Evolutionary conservation across 139 green algal genomes (phyloP).

Genomic region (Micractinium sp.): DNA sequence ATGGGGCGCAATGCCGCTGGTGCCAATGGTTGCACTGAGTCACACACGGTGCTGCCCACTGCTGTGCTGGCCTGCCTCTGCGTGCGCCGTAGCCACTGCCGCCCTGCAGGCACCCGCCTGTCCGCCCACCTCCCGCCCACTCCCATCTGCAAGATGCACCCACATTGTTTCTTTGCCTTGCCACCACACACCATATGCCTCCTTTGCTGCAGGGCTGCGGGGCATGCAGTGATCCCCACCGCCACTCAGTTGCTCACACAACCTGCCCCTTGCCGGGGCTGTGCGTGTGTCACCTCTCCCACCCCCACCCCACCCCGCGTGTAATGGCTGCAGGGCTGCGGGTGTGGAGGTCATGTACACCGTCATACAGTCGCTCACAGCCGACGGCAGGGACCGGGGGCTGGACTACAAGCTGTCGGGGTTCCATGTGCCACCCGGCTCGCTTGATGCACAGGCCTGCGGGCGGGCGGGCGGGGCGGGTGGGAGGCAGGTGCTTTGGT

Average conservation of each 20-base stretch:
- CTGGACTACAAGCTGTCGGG: slow-evolving; percentile 80
- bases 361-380: slow-evolving; percentile 66
- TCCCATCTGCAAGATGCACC: neutral
- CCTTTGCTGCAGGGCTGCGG: no score
- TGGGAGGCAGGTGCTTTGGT: no score
- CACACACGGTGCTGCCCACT: no score
- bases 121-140: no score
- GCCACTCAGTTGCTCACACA: no score
- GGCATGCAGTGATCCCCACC: no score
- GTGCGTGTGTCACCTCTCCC: neutral
- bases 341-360: slow-evolving; percentile 73
- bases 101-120: no score
- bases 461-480: neutral
- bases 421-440: slow-evolving; percentile 78
- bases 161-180: neutral
- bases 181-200: neutral
- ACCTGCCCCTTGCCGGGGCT: neutral
- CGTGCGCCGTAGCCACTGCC: no score
- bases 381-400: slow-evolving; percentile 66
- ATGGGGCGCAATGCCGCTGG: no score
- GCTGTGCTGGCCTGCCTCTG: no score
- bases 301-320: neutral
- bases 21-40: no score
- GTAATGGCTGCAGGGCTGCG: slow-evolving; percentile 27
- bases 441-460: slow-evolving; percentile 58